Percentiles rank a stretch among this genome's conserved stretches.
Conservation (phyloP, 192 early-diverging fungal species). For the Coemansia sp. region DNA sequence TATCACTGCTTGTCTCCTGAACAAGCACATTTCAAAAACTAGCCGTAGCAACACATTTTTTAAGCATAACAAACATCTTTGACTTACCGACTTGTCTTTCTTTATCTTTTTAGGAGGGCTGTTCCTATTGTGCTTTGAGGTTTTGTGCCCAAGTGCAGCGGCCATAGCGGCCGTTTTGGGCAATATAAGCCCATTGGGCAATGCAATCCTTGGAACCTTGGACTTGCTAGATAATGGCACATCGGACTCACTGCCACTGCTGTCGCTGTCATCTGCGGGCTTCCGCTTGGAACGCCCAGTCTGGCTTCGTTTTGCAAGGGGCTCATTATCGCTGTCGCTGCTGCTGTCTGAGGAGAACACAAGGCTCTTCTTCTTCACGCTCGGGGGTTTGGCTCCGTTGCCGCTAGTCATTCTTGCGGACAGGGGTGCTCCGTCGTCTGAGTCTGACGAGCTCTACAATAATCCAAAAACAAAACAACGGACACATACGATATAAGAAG, state of each 20-base stretch:
- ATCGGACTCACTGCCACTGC: constrained; percentile 51
- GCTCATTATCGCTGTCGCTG: constrained; percentile 30
- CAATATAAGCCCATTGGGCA: constrained; percentile 5
- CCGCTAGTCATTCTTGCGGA: constrained; percentile 25
- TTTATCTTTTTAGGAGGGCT: constrained; percentile 9
- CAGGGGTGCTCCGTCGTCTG: constrained; percentile 46
- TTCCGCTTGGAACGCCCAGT: constrained; percentile 16
- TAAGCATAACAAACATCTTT: not conserved
- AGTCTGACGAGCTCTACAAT: constrained; percentile 48
- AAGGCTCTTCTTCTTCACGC: not conserved
- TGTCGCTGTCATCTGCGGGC: not conserved
- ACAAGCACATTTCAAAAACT: too few relatives aligned
- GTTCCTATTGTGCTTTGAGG: not conserved
- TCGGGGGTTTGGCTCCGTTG: not conserved
- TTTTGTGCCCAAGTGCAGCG: not conserved
- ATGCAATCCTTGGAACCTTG: constrained; percentile 6
- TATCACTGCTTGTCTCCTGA: too few relatives aligned
- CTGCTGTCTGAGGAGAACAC: not conserved
- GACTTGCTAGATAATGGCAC: constrained; percentile 43
- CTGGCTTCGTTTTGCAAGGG: constrained; percentile 35
- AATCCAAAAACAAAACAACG: constrained; percentile 3
- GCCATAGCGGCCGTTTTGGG: not conserved
- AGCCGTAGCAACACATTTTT: not conserved
- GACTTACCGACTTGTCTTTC: constrained; percentile 17
- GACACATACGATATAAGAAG: not conserved